These are phyloP conservation scores for Quercus ilex DNA, from an alignment of 306 rosid species.

Conservation along the genomic window DNA sequence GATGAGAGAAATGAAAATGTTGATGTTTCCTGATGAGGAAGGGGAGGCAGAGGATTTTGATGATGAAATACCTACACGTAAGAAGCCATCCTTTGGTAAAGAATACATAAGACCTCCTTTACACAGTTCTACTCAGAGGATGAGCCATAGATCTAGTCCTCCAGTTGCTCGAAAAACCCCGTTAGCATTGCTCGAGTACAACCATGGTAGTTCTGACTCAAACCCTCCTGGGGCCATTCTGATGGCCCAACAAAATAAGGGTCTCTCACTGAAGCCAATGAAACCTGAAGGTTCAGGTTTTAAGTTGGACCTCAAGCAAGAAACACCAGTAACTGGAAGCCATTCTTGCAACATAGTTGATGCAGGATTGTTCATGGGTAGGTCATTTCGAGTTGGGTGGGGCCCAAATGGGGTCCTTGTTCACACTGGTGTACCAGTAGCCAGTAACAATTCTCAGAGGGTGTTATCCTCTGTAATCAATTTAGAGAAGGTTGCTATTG, in stretches of 20 bases:
- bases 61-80: conserved; percentile 22
- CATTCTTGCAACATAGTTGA: conserved; percentile 76
- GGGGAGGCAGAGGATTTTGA: conserved; percentile 43
- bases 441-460: conserved; percentile 44
- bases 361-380: conserved; percentile 96
- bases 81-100: conserved; percentile 42
- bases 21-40: conserved; percentile 72
- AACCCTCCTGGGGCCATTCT: conserved; percentile 68
- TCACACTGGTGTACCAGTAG: conserved; percentile 72
- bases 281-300: conserved; percentile 87
- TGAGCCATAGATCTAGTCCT: conserved; percentile 50
- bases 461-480: conserved; percentile 70
- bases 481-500: conserved; percentile 86
- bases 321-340: conserved; percentile 59
- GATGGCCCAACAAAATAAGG: conserved; percentile 80
- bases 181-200: conserved; percentile 79
- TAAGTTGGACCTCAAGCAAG: conserved; percentile 63
- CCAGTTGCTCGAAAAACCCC: conserved; percentile 71
- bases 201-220: conserved; percentile 71
- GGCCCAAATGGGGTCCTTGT: conserved; percentile 93
- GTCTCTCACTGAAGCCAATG: conserved; percentile 43
- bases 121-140: conserved; percentile 46
- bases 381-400: conserved; percentile 97
- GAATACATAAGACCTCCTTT: conserved; percentile 47
- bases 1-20: conserved; percentile 89